Percentiles rank a stretch among this genome's conserved stretches.
These are phyloP conservation scores for Fusarium robinianum DNA, from an alignment of 2,329 filamentous ascomycete genomes.

Conservation along the genomic window DNA sequence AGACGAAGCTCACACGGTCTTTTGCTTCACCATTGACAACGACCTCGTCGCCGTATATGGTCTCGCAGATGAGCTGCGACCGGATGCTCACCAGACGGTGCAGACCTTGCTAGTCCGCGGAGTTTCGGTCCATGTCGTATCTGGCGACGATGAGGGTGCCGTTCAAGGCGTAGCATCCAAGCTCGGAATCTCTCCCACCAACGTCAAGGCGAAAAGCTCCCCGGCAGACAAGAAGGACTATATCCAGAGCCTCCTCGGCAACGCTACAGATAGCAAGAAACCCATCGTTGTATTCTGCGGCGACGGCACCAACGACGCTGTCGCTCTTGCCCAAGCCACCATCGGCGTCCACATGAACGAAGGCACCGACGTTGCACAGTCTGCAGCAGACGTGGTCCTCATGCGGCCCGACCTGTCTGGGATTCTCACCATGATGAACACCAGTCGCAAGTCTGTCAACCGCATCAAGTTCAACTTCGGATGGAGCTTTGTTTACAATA, in stretches of 20 bases:
- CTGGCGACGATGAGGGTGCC: conserved; percentile 57
- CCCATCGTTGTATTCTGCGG: conserved; percentile 69
- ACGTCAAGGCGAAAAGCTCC: conserved; percentile 49
- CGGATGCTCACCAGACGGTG: conserved; percentile 47
- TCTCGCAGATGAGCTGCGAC: conserved; percentile 52
- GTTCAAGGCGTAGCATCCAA: conserved; percentile 47
- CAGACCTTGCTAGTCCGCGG: conserved; percentile 42
- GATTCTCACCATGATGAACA: conserved; percentile 61
- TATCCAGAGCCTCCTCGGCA: conserved; percentile 44
- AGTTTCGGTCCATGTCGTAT: conserved; percentile 54
- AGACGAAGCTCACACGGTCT: conserved; percentile 46
- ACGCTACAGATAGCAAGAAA: conserved; percentile 18
- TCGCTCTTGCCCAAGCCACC: conserved; percentile 70
- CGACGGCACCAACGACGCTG: conserved; percentile 80
- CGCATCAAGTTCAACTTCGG: conserved; percentile 70
- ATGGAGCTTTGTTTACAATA: conserved; percentile 74
- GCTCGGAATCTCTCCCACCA: conserved; percentile 46
- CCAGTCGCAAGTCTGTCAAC: conserved; percentile 50
- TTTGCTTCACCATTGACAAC: conserved; percentile 51
- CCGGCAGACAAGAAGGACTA: conserved; percentile 54
- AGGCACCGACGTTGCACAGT: conserved; percentile 66
- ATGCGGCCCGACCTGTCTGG: conserved; percentile 60
- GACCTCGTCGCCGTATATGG: conserved; percentile 48
- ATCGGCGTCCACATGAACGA: conserved; percentile 71
- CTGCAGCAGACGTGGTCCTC: conserved; percentile 71